Conservation (phyloP, 345 rosid species). For the Linum usitatissimum region DNA sequence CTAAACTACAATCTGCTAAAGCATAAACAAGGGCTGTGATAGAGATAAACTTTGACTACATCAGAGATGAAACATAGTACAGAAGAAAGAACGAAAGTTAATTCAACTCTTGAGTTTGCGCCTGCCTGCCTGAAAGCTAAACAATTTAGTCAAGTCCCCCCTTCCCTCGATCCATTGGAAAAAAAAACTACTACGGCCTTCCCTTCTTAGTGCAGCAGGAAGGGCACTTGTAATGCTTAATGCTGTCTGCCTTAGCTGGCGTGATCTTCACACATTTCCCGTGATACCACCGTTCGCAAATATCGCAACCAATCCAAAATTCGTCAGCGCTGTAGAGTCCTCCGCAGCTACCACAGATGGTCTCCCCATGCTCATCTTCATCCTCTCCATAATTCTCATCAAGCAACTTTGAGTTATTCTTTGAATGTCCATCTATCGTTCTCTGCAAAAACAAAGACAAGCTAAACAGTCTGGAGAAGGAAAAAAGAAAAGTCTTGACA, state of each 20-base stretch:
- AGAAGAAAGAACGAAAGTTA: background rate
- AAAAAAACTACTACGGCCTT: slow-evolving; percentile 11
- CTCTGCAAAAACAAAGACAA: slow-evolving; percentile 30
- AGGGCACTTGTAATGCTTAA: slow-evolving; percentile 98
- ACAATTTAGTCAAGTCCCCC: background rate
- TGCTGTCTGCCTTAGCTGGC: slow-evolving; percentile 97
- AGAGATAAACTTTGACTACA: background rate
- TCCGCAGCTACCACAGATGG: slow-evolving; percentile 78
- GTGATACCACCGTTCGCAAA: slow-evolving; percentile 97
- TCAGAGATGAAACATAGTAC: background rate
- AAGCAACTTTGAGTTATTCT: slow-evolving; percentile 38
- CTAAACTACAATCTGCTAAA: background rate
- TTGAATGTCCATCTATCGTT: slow-evolving; percentile 50
- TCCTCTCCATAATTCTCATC: slow-evolving; percentile 65
- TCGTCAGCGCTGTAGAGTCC: slow-evolving; percentile 70
- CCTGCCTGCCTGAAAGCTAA: background rate
- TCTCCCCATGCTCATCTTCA: slow-evolving; percentile 75
- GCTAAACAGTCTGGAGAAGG: background rate
- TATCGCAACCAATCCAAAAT: slow-evolving; percentile 97
- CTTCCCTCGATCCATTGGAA: background rate
- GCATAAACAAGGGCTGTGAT: background rate
- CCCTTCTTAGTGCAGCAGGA: slow-evolving; percentile 65
- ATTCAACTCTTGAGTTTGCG: background rate
- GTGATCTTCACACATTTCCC: slow-evolving; percentile 99
- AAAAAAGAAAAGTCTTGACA: background rate